These are phyloP conservation scores for Zopfochytrium polystomum DNA, from an alignment of 371 early-diverging fungal genomes.

Conservation along the genomic window DNA sequence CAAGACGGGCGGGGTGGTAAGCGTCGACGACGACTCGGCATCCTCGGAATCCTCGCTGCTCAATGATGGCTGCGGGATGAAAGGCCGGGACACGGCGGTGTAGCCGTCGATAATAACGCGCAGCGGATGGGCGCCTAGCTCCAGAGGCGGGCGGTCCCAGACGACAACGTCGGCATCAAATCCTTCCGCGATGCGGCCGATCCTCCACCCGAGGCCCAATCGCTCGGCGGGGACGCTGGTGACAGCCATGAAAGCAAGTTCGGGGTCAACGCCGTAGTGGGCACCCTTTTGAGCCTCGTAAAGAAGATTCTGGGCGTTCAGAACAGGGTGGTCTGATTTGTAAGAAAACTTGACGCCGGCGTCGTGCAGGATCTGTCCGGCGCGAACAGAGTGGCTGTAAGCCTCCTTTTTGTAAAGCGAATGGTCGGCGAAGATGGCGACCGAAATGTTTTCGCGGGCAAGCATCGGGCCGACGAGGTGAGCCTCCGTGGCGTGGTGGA, in stretches of 20 bases:
- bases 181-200: constrained; percentile 66
- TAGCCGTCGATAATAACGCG: constrained; percentile 76
- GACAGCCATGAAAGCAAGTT: constrained; percentile 61
- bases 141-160: constrained; percentile 61
- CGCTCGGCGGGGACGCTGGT: constrained; percentile 74
- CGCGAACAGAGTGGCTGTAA: constrained; percentile 62
- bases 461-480: constrained; percentile 67
- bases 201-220: constrained; percentile 65
- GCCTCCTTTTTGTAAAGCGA: constrained; percentile 77
- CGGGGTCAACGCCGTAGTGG: constrained; percentile 71
- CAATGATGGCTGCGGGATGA: neutral
- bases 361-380: constrained; percentile 61
- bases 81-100: constrained; percentile 24
- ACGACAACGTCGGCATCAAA: constrained; percentile 80
- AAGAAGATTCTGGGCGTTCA: constrained; percentile 65
- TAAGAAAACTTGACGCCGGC: constrained; percentile 75
- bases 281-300: constrained; percentile 76
- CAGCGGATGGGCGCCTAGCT: constrained; percentile 72
- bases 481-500: constrained; percentile 81
- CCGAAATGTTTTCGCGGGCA: constrained; percentile 61
- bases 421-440: constrained; percentile 63
- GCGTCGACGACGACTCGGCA: neutral
- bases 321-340: constrained; percentile 80
- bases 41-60: neutral
- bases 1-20: neutral